A percentile compares a stretch with the other conserved stretches of the same genome.
These are phyloP conservation scores for Penicillium mononematosum DNA, from an alignment of 495 filamentous ascomycete species.

Conservation along the genomic window DNA sequence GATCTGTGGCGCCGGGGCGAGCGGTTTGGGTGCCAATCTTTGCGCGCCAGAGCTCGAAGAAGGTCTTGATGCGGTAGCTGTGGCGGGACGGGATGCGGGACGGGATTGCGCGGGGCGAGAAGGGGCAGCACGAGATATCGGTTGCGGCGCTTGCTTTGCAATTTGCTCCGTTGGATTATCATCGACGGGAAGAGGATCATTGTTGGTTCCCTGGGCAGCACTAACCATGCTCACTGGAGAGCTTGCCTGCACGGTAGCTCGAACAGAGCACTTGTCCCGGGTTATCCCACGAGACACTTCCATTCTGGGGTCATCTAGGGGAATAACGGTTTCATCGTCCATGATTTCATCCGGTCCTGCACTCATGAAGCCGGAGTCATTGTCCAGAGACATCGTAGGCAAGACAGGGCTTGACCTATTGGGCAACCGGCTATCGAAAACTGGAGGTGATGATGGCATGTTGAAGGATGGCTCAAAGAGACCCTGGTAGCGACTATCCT, in stretches of 20 bases:
- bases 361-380: conserved; percentile 82
- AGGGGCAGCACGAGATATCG: conserved; percentile 28
- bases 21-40: conserved; percentile 37
- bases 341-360: conserved; percentile 62
- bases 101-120: neutral
- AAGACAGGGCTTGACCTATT: conserved; percentile 71
- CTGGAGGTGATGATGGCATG: conserved; percentile 77
- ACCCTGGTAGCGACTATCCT: conserved; percentile 48
- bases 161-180: conserved; percentile 20
- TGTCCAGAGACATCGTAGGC: conserved; percentile 57
- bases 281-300: conserved; percentile 37
- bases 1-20: conserved; percentile 38
- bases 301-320: conserved; percentile 35
- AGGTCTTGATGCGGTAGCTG: conserved; percentile 32
- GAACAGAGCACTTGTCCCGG: conserved; percentile 42
- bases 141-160: conserved; percentile 20
- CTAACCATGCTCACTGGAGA: conserved; percentile 29
- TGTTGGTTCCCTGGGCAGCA: conserved; percentile 23
- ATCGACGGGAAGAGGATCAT: conserved; percentile 21
- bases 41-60: conserved; percentile 39
- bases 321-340: conserved; percentile 49
- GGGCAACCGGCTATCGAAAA: conserved; percentile 57
- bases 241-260: conserved; percentile 37
- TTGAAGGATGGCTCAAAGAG: conserved; percentile 51
- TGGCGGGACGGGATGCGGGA: neutral